Evolutionary conservation across 495 filamentous ascomycete species (phyloP).

Genomic region (Lasiosphaeria miniovina): DNA sequence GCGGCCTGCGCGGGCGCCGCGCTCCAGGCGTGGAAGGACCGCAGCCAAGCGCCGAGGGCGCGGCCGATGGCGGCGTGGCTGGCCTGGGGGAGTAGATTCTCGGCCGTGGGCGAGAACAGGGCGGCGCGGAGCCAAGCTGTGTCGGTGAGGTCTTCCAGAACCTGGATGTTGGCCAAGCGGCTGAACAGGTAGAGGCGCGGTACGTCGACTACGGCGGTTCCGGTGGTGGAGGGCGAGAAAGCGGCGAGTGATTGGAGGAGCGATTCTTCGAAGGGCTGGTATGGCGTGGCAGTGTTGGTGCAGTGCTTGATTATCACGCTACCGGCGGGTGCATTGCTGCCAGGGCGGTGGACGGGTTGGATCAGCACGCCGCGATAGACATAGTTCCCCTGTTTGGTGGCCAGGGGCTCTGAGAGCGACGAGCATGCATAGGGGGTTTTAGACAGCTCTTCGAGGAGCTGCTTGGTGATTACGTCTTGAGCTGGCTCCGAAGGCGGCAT

Average conservation of each 20-base stretch:
- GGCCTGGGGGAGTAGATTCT: not conserved
- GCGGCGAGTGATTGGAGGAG: conserved; percentile 12
- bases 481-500: too few species aligned
- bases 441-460: too few species aligned
- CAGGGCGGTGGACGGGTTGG: too few species aligned
- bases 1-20: conserved; percentile 27
- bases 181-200: conserved; percentile 43
- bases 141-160: conserved; percentile 45
- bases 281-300: too few species aligned
- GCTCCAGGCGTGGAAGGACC: conserved; percentile 46
- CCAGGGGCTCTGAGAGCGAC: too few species aligned
- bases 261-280: conserved; percentile 15
- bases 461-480: too few species aligned
- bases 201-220: conserved; percentile 28
- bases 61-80: conserved; percentile 33
- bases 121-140: conserved; percentile 43
- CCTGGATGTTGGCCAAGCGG: conserved; percentile 39
- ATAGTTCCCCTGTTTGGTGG: too few species aligned
- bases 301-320: too few species aligned
- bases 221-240: not conserved
- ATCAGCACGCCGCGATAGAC: too few species aligned
- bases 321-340: too few species aligned
- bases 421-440: too few species aligned
- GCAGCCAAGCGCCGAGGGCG: conserved; percentile 44
- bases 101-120: conserved; percentile 15